A percentile compares a stretch with the other conserved stretches of the same genome.
Evolutionary conservation across 768 basidiomycete genomes (phyloP).

Genomic region (Tephrocybe rancida): DNA sequence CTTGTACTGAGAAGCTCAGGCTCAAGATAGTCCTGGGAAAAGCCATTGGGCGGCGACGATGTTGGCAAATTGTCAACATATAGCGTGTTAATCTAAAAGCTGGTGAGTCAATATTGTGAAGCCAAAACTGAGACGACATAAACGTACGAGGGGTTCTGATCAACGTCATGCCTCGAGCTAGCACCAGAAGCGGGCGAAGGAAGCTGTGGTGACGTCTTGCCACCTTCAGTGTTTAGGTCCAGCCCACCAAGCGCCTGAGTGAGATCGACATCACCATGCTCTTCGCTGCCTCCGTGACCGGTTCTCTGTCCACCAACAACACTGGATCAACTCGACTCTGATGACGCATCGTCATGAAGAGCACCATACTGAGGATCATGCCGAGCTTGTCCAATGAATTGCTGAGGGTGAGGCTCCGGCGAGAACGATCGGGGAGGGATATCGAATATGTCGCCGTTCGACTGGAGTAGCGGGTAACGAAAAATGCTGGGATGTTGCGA

Average conservation of each 20-base stretch:
- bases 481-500: slow-evolving; percentile 38
- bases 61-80: slow-evolving; percentile 97
- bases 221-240: too few species aligned
- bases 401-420: slow-evolving; percentile 25
- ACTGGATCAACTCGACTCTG: too few species aligned
- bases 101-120: slow-evolving; percentile 10
- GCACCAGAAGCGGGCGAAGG: too few species aligned
- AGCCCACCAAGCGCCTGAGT: slow-evolving; percentile 47
- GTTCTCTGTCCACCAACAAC: slow-evolving; percentile 24
- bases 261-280: slow-evolving; percentile 28
- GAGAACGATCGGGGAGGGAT: too few species aligned
- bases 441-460: slow-evolving; percentile 9
- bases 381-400: too few species aligned
- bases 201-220: too few species aligned
- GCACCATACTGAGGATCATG: too few species aligned
- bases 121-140: not conserved
- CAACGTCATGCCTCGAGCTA: too few species aligned
- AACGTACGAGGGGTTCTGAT: slow-evolving; percentile 92
- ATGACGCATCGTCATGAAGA: too few species aligned
- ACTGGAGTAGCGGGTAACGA: slow-evolving; percentile 28
- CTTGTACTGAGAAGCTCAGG: slow-evolving; percentile 76
- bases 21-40: slow-evolving; percentile 83
- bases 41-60: too few species aligned
- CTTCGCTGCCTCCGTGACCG: slow-evolving; percentile 16
- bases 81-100: slow-evolving; percentile 81